These are phyloP conservation scores for Monilinia fructigena DNA, from an alignment of 2,329 filamentous ascomycete genomes.

Conservation along the genomic window DNA sequence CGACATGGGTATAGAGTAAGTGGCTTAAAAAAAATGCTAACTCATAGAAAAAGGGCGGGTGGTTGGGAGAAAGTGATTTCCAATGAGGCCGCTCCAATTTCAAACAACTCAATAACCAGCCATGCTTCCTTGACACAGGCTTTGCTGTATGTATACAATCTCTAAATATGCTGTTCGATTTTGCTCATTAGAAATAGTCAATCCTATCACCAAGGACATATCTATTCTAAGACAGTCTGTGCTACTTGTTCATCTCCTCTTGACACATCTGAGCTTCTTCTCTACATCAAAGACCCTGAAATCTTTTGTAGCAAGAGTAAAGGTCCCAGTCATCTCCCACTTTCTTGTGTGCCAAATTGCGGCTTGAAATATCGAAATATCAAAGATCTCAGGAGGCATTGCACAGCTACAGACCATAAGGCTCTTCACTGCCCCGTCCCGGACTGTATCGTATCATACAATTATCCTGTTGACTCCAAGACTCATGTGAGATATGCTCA, in stretches of 20 bases:
- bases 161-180: too few relatives aligned
- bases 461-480: fast-evolving
- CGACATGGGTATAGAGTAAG: neutral
- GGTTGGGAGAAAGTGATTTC: too few relatives aligned
- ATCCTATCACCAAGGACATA: neutral
- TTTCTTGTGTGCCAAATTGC: neutral
- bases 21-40: too few relatives aligned
- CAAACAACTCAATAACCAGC: too few relatives aligned
- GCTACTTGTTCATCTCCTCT: conserved; percentile 3
- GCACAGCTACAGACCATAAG: neutral
- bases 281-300: neutral
- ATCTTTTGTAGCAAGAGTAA: neutral
- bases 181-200: neutral
- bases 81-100: too few relatives aligned
- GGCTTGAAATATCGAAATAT: neutral
- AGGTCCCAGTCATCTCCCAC: neutral
- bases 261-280: neutral
- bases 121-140: too few relatives aligned
- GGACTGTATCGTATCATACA: neutral
- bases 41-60: too few relatives aligned
- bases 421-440: neutral
- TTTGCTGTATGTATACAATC: too few relatives aligned
- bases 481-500: neutral
- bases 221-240: neutral
- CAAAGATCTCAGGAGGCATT: neutral